Evolutionary conservation across 352 stramenopile genomes (phyloP).

Genomic region (Sclerospora graminicola): DNA sequence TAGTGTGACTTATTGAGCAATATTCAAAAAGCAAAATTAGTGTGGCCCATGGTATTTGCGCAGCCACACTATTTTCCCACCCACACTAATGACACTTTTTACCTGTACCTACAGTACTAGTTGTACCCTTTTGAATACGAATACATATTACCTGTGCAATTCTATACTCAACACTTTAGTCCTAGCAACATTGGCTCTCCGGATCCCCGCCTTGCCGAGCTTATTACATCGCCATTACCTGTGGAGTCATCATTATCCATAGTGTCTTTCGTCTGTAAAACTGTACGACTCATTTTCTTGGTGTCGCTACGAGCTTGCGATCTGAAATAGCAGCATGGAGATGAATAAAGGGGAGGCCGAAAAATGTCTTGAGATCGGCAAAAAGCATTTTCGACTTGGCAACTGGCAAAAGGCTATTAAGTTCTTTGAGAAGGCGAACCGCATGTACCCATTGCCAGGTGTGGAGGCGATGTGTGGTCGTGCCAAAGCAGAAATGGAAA

Average conservation of each 20-base stretch:
- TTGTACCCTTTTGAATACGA: conserved; percentile 1
- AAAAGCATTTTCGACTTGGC: conserved; percentile 76
- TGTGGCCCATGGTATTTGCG: too few species aligned
- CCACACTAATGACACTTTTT: too few species aligned
- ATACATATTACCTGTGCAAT: too few species aligned
- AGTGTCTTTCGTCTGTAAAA: conserved; percentile 2
- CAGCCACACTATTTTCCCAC: too few species aligned
- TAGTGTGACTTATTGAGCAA: too few species aligned
- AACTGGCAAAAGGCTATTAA: conserved; percentile 85
- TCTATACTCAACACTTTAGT: too few species aligned
- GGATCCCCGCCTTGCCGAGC: conserved; percentile 1
- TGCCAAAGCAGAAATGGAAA: conserved; percentile 51
- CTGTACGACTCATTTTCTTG: conserved; percentile 2
- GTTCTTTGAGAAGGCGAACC: conserved; percentile 89
- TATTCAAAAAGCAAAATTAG: too few species aligned
- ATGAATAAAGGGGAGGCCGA: conserved; percentile 90
- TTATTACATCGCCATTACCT: background rate
- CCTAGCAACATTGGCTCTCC: background rate
- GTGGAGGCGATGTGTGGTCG: conserved; percentile 75
- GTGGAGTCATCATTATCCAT: background rate
- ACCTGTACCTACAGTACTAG: too few species aligned
- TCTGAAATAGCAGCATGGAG: conserved; percentile 44
- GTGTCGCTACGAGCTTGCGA: conserved; percentile 1
- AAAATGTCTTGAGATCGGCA: conserved; percentile 87
- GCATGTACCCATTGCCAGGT: conserved; percentile 80